Percentiles rank a stretch among this genome's conserved stretches.
These are phyloP conservation scores for Nematodospora valgi DNA, from an alignment of 805 yeast genomes.

Conservation along the genomic window DNA sequence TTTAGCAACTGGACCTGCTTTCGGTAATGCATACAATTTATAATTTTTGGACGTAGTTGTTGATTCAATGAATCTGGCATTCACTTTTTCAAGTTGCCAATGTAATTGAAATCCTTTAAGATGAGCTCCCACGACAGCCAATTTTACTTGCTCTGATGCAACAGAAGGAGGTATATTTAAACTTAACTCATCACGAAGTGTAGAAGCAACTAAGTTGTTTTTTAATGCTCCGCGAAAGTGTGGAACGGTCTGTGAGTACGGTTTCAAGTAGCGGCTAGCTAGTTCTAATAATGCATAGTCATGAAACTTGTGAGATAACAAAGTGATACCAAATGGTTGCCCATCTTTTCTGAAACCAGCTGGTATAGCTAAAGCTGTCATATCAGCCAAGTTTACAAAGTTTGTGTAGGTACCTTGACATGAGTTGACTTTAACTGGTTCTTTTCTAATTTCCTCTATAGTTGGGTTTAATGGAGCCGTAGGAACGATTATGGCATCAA, in stretches of 20 bases:
- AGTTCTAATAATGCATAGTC: slow-evolving; percentile 86
- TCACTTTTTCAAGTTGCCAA: slow-evolving; percentile 88
- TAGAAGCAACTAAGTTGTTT: slow-evolving; percentile 25
- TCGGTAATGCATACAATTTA: slow-evolving; percentile 78
- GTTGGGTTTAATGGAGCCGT: slow-evolving; percentile 93
- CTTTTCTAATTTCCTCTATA: slow-evolving; percentile 63
- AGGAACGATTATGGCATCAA: slow-evolving; percentile 84
- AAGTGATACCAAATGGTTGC: slow-evolving; percentile 85
- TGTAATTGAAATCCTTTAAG: slow-evolving; percentile 82
- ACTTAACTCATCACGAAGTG: slow-evolving; percentile 44
- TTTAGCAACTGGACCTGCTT: slow-evolving; percentile 75
- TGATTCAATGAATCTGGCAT: slow-evolving; percentile 64
- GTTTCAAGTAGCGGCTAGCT: slow-evolving; percentile 66
- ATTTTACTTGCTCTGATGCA: slow-evolving; percentile 45
- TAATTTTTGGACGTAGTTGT: slow-evolving; percentile 73
- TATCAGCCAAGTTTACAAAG: slow-evolving; percentile 90
- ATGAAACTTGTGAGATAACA: slow-evolving; percentile 75
- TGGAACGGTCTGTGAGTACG: slow-evolving; percentile 37
- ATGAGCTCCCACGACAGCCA: slow-evolving; percentile 98
- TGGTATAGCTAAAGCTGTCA: slow-evolving; percentile 89
- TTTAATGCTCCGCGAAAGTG: slow-evolving; percentile 58
- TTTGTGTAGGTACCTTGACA: slow-evolving; percentile 98
- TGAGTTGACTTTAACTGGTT: slow-evolving; percentile 82
- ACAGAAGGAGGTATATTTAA: slow-evolving; percentile 43
- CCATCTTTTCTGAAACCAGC: slow-evolving; percentile 83